Conservation (phyloP, 2,329 filamentous ascomycete genomes). For the Harringtonia aguacate region DNA sequence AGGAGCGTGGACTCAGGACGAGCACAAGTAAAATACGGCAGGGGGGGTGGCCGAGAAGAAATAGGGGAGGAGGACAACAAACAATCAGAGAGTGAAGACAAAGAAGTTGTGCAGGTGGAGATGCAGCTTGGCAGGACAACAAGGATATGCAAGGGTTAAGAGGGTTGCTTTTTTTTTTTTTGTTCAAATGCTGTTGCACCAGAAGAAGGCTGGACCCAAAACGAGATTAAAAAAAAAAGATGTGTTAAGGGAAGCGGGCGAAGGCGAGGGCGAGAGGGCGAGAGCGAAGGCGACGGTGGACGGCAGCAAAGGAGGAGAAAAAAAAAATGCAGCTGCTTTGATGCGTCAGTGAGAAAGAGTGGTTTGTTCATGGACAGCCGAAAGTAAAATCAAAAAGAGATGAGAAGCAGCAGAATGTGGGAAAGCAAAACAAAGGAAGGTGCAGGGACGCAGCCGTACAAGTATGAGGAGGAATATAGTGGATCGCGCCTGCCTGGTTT, state of each 20-base stretch:
- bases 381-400: background rate
- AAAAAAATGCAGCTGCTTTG: background rate
- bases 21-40: too few relatives aligned
- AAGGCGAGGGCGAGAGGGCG: conserved; percentile 2
- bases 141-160: background rate
- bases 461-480: background rate
- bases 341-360: background rate
- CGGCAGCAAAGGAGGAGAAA: background rate
- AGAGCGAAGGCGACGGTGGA: conserved; percentile 1
- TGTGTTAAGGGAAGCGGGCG: background rate
- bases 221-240: background rate
- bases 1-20: too few relatives aligned
- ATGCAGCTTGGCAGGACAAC: conserved; percentile 4
- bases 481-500: background rate
- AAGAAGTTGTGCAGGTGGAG: conserved; percentile 1
- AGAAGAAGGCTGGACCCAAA: conserved; percentile 5
- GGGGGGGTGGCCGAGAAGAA: background rate
- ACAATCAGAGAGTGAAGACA: background rate
- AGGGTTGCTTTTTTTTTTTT: too few relatives aligned
- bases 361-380: background rate
- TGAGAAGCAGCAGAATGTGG: background rate
- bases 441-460: too few relatives aligned
- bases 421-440: background rate
- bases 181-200: background rate
- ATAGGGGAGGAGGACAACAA: background rate